Base-by-base conservation (phyloP, 2,329 filamentous ascomycete genomes). In the Helicocarpus griseus region DNA sequence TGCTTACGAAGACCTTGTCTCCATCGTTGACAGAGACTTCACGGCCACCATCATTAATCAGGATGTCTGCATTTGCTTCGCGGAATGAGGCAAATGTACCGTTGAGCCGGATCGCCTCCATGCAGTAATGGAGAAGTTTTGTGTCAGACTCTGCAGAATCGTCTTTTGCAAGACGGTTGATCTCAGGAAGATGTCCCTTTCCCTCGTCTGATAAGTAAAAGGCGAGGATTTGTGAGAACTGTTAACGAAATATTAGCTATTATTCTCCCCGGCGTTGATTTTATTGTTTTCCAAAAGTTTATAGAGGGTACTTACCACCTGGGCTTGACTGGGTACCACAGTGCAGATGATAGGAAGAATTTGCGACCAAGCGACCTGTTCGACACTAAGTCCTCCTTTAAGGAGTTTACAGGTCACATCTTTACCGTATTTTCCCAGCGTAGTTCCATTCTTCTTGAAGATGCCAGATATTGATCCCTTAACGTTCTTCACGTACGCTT, bases 311-410 rank as follows among this genome's bases (percentile, higher is more conserved):
- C 60, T 40, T 52, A 55, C 54, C 35, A 53, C 55, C 50, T 57
- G 21, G 54, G 56, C 19, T 63, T 89, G 84, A 59, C 81, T 86
- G 1, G 86, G 82, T 6, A 87, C 81, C 65, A 85, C 78, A 1
- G 82, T 79, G 3, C 77, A 77, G 0, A 82, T 80, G 0, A 82
- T 82, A 0, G 86, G 86, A 46, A 89, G 61, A 36, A 89, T 77
- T 62, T 87, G 82, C 22, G 77, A 77, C 79, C 82, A 87, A 0
- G 85, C 81, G 54, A 89, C 81, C 48, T 89, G 83, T 22, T 81
- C 75, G 2, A 76, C 70, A 49, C 73, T 79, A 53, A 87, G 64
- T 0, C 85, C 85, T 9, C 73, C 72, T 59, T 85, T 84, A 22
- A 82, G 69, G 39, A 90, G 69, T 0, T 76, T 76, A 61, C 83